These are phyloP conservation scores for Dendrobium officinale DNA, from an alignment of 106 monocot genomes.

Conservation along the genomic window DNA sequence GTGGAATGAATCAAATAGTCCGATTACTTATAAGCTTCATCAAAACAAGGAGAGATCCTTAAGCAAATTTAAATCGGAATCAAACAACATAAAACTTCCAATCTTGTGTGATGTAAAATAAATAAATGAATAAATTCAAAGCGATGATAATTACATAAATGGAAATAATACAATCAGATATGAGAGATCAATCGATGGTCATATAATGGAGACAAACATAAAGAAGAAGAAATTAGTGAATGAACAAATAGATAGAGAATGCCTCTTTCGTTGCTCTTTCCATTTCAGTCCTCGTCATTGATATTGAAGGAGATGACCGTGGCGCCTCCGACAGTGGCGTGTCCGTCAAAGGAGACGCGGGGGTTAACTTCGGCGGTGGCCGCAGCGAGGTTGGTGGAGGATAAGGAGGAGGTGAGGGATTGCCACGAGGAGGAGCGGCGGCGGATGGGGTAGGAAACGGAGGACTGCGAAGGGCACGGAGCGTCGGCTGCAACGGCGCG, in stretches of 20 bases:
- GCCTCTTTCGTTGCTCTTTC: background rate
- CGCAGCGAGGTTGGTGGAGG: background rate
- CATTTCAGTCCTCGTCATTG: background rate
- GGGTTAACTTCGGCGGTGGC: background rate
- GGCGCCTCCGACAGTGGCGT: background rate
- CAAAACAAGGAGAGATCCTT: too few species aligned
- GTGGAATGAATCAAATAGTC: too few species aligned
- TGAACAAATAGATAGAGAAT: background rate
- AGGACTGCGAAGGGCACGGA: background rate
- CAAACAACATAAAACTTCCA: too few species aligned
- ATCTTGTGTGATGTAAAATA: too few species aligned
- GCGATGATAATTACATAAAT: too few species aligned
- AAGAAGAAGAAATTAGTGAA: background rate
- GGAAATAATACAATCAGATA: too few species aligned
- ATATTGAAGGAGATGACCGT: background rate
- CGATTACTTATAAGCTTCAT: too few species aligned
- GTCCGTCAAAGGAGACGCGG: background rate
- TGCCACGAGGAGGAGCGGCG: constrained; percentile 4
- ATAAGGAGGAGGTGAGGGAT: background rate
- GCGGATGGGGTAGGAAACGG: constrained; percentile 5
- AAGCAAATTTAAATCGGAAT: too few species aligned
- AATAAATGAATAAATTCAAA: too few species aligned
- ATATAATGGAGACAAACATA: too few species aligned
- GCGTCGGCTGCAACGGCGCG: background rate
- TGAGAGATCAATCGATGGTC: too few species aligned